These are phyloP conservation scores for Carex cristatella DNA, from an alignment of 176 grass and related monocot species.

Conservation along the genomic window DNA sequence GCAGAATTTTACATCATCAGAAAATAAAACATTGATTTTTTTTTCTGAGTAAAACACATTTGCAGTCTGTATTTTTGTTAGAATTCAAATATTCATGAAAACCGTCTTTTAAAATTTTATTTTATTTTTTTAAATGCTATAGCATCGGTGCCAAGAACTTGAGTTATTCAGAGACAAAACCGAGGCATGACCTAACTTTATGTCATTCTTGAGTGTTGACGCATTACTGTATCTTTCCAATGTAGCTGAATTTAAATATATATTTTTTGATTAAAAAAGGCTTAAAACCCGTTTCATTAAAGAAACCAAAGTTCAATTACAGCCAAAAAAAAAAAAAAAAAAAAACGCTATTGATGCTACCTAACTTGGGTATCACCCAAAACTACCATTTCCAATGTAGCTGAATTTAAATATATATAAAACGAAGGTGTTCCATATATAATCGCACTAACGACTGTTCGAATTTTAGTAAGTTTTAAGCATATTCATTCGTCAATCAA, in stretches of 20 bases:
- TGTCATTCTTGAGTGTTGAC: neutral
- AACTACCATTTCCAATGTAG: neutral
- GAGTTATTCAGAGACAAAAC: neutral
- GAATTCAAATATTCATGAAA: too few species aligned
- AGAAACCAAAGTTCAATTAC: too few species aligned
- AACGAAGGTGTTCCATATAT: neutral
- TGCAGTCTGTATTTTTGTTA: too few species aligned
- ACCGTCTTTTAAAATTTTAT: too few species aligned
- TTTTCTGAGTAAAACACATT: too few species aligned
- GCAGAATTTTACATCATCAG: too few species aligned
- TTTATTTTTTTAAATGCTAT: too few species aligned
- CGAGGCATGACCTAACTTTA: neutral
- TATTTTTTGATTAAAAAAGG: neutral
- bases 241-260: neutral
- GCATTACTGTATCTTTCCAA: neutral
- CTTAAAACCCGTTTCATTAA: too few species aligned
- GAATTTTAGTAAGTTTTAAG: neutral
- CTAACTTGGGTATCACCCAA: too few species aligned
- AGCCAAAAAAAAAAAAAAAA: too few species aligned
- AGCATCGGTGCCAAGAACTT: neutral
- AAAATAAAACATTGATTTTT: too few species aligned
- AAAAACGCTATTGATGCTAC: too few species aligned
- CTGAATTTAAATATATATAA: neutral
- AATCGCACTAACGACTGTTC: neutral
- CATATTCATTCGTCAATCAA: neutral